Percentiles rank a stretch among this genome's conserved stretches.
phyloP scores from a whole-genome alignment of 768 basidiomycete species.

The Amyloporia xantha region DNA sequence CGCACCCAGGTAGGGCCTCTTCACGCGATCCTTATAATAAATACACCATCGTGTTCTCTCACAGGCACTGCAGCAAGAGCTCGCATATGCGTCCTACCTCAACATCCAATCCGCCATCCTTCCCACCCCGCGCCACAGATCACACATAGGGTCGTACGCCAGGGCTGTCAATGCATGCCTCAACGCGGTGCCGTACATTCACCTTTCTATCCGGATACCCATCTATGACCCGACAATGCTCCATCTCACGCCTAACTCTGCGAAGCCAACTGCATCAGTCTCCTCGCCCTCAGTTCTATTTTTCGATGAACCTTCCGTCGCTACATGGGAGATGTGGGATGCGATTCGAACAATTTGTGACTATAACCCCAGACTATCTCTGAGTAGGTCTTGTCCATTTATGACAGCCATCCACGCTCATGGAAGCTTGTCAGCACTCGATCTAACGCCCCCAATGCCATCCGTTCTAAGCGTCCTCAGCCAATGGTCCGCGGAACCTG shows the following conservation, averaged over 20 bases:
- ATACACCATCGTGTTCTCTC: not conserved
- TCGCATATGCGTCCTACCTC: slow-evolving; percentile 89
- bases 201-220: slow-evolving; percentile 77
- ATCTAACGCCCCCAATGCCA: slow-evolving; percentile 85
- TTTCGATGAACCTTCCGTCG: slow-evolving; percentile 21
- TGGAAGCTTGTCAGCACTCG: slow-evolving; percentile 58
- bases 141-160: slow-evolving; percentile 86
- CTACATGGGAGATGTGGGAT: slow-evolving; percentile 99
- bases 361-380: slow-evolving; percentile 65
- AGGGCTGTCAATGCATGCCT: slow-evolving; percentile 81
- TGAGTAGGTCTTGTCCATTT: slow-evolving; percentile 42
- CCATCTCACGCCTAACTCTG: slow-evolving; percentile 26
- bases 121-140: slow-evolving; percentile 80
- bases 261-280: slow-evolving; percentile 7
- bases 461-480: slow-evolving; percentile 65
- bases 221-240: slow-evolving; percentile 71
- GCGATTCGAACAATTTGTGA: slow-evolving; percentile 85
- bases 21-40: not conserved
- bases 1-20: not conserved
- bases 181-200: slow-evolving; percentile 60
- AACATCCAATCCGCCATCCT: slow-evolving; percentile 80
- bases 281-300: slow-evolving; percentile 4
- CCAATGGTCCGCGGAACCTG: slow-evolving; percentile 91
- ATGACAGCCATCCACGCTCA: not conserved
- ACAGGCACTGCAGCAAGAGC: slow-evolving; percentile 89